Evolutionary conservation across 2,329 filamentous ascomycete genomes (phyloP).

Genomic region (Cordyceps farinosa): DNA sequence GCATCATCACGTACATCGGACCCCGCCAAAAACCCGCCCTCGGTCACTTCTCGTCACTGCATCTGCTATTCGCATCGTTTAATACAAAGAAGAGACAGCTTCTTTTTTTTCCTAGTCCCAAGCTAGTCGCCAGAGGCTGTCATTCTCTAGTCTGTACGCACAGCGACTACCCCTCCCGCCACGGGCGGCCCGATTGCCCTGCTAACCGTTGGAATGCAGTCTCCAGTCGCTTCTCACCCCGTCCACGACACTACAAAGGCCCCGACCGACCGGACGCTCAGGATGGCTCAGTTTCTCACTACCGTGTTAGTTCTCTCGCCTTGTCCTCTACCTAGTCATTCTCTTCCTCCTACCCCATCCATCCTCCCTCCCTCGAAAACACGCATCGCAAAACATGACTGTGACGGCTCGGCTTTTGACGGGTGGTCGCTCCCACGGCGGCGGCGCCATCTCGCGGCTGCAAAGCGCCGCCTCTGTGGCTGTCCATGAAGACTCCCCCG

Average conservation of each 20-base stretch:
- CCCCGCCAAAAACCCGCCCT: constrained; percentile 7
- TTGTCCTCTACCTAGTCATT: background rate
- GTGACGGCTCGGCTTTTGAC: constrained; percentile 30
- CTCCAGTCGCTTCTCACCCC: background rate
- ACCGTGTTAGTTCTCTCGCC: constrained; percentile 37
- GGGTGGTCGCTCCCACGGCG: constrained; percentile 31
- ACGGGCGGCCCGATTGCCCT: constrained; percentile 31
- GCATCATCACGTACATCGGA: constrained; percentile 11
- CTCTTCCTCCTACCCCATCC: background rate
- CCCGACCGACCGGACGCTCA: constrained; percentile 18
- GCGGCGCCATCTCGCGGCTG: constrained; percentile 30
- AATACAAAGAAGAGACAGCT: background rate
- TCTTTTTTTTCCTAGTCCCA: background rate
- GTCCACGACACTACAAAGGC: constrained; percentile 16
- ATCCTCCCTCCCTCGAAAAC: constrained; percentile 16
- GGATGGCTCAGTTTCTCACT: constrained; percentile 41
- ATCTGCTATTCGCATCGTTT: constrained; percentile 6
- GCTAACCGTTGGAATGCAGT: constrained; percentile 42
- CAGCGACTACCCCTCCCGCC: background rate
- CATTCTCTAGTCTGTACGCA: background rate
- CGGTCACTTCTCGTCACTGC: background rate
- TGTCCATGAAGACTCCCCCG: constrained; percentile 28
- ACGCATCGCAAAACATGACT: constrained; percentile 20
- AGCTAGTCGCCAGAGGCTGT: background rate
- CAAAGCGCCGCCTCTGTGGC: constrained; percentile 30